Evolutionary conservation across 164 flowering plant species (phyloP).

Genomic region (Aristolochia fimbriata): DNA sequence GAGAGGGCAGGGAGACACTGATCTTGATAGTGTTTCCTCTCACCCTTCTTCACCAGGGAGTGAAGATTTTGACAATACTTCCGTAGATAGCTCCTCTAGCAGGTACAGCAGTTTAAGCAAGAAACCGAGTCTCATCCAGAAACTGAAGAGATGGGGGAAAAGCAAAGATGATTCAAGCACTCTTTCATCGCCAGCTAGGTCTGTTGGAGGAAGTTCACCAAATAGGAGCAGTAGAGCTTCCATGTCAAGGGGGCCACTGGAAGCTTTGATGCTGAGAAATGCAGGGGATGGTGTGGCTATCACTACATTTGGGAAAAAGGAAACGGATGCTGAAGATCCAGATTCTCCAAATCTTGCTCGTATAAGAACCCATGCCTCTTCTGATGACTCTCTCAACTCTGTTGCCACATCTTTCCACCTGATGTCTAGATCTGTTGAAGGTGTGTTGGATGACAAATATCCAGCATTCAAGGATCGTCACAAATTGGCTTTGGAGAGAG

Average conservation of each 20-base stretch:
- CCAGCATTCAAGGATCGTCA: constrained; percentile 91
- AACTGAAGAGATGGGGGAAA: constrained; percentile 89
- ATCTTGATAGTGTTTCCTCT: constrained; percentile 74
- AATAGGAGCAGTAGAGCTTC: constrained; percentile 41
- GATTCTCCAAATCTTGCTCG: constrained; percentile 47
- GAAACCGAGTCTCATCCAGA: constrained; percentile 70
- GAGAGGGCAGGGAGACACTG: constrained; percentile 91
- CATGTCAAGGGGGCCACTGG: constrained; percentile 66
- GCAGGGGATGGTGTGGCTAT: constrained; percentile 79
- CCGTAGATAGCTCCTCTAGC: constrained; percentile 75
- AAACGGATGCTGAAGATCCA: constrained; percentile 44
- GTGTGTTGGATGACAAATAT: constrained; percentile 75
- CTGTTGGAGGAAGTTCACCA: constrained; percentile 69
- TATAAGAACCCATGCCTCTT: constrained; percentile 32
- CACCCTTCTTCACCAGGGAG: constrained; percentile 91
- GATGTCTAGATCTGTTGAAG: constrained; percentile 90
- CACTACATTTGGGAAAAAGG: constrained; percentile 66
- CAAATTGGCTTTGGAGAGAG: constrained; percentile 82
- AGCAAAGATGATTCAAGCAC: constrained; percentile 74
- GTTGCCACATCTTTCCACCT: constrained; percentile 75
- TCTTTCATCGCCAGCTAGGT: constrained; percentile 67
- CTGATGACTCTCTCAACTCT: constrained; percentile 48
- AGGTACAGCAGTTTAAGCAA: constrained; percentile 66
- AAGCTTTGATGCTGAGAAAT: constrained; percentile 79
- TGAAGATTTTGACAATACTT: constrained; percentile 83